Evolutionary conservation across 1,284 basidiomycete genomes (phyloP).

Genomic region (Tilletia indica): DNA sequence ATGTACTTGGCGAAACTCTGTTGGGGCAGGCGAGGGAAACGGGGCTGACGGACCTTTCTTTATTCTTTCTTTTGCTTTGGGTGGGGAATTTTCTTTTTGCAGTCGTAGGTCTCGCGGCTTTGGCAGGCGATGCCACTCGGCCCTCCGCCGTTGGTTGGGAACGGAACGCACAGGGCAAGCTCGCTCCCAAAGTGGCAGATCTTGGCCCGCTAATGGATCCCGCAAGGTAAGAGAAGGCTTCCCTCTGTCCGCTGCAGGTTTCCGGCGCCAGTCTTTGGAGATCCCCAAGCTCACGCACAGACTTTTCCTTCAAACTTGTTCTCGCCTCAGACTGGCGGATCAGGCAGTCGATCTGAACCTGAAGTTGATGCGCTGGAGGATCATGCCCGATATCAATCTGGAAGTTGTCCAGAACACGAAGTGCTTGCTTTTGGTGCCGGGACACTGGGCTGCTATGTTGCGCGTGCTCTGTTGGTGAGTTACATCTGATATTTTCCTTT

Average conservation of each 20-base stretch:
- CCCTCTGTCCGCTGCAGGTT: too few relatives aligned
- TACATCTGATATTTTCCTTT: background rate
- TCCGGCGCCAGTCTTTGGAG: background rate
- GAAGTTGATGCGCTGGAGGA: slow-evolving; percentile 97
- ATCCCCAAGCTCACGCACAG: too few relatives aligned
- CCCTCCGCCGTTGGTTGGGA: slow-evolving; percentile 89
- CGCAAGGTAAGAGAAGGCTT: slow-evolving; percentile 25
- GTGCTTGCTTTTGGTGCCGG: slow-evolving; percentile 86
- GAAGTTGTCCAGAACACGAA: slow-evolving; percentile 77
- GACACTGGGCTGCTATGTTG: slow-evolving; percentile 93
- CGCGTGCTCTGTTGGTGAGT: slow-evolving; percentile 71
- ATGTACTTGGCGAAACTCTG: too few relatives aligned
- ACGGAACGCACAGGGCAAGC: slow-evolving; percentile 77
- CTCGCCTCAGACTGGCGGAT: slow-evolving; percentile 70
- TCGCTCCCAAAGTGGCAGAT: slow-evolving; percentile 84
- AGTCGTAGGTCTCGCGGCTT: background rate
- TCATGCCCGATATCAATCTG: slow-evolving; percentile 82
- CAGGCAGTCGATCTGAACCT: slow-evolving; percentile 96
- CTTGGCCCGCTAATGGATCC: slow-evolving; percentile 96
- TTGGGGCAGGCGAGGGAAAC: too few relatives aligned
- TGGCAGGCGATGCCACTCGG: slow-evolving; percentile 22
- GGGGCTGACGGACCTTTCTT: too few relatives aligned
- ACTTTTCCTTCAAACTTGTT: background rate
- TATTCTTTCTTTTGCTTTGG: too few relatives aligned
- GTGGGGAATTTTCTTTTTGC: too few relatives aligned